Base-by-base conservation (phyloP, 345 rosid species). In the Microthlaspi erraticum region DNA sequence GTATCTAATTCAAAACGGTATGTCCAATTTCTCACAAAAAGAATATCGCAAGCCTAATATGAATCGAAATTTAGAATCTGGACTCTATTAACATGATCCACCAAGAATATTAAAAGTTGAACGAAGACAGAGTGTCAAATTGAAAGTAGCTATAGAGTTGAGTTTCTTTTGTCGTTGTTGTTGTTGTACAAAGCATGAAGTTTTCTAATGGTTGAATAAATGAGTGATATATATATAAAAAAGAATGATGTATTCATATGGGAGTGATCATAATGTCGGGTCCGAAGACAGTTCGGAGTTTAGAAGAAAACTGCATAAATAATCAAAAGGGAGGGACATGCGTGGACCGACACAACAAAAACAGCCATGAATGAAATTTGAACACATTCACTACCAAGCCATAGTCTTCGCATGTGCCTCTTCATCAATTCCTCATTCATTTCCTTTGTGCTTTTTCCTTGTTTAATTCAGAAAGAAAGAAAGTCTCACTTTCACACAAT, bases 331-430 rank as follows among this genome's bases (percentile, higher is more conserved):
- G 20, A 54, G 58, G n/a, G 52, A 56, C 78, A 43, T 67, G 78
- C 78, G 68, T 74, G 78, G 73, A 67, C 73, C 73, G 78, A 74
- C 69, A 74, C 78, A 67, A 52, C 56, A 41, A 8, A 74, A 74
- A 74, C 73, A 66, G 78, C 73, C 63, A 74, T 74, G 55, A 74
- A 74, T 74, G 64, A 54, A 50, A 59, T 34, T 46, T 60, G 56
- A 44, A 59, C 52, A 46, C 64, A 72, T 73, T 73, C 77, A 64
- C 70, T 45, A 72, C 5, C 51, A 64, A 64, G 45, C 33, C 66
- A 14, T 65, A 48, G 66, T 57, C 63, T 4, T 59, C 55, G 68
- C 68, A 74, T 74, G 73, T 67, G 78, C 78, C 67, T 60, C 73
- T 74, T 74, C 73, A 67, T 60, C 56, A 62, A 60, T 68, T 68